Evolutionary conservation across 169 alveolate species (phyloP), one percentile per base, ranked within the genome.

Genomic region (Eimeria sp.): DNA sequence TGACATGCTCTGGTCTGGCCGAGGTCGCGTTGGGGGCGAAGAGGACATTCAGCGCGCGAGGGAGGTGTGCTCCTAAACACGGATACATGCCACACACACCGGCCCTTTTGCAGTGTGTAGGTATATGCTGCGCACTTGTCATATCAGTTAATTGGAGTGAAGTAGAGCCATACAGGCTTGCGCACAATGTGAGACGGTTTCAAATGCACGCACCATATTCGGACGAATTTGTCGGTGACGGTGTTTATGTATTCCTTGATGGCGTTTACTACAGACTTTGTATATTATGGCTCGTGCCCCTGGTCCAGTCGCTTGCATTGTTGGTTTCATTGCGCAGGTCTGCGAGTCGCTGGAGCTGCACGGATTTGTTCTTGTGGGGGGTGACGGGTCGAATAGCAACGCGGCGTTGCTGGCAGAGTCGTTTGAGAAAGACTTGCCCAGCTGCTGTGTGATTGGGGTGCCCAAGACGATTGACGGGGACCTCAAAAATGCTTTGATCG

Each of bases 401-500:
- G 99, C 99, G 14, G 99, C 99, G 45, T 97, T 99, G 57, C 97
- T 99, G 72, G 99, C 99, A 27, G 99, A 99, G 96, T 99, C 99
- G 96, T 98, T 99, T 96, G 97, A 98, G 72, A 97, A 16, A 89
- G 97, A 61, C 16, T 63, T 90, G 54, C 95, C 95, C 43, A 63
- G 87, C 70, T 95, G 97, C 89, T 72, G 92, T 22, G 99, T 99
- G 49, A 98, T 99, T 30, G 99, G 99, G 7, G 99, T 99, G 22
- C 99, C 99, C 4, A 99, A 99, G 98, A 99, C 99, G 9, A 99
- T 99, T 92, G 99, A 99, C 96, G 99, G 99, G 45, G 99, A 99
- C 97, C 97, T 99, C 95, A 99, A 99, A 97, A 98, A 99, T 91
- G 95, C 95, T 6, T 67, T 95, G 54, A 98, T 99, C 43, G 99